These are phyloP conservation scores for Curvularia sp. DNA, from an alignment of 2,329 filamentous ascomycete genomes.

Conservation along the genomic window DNA sequence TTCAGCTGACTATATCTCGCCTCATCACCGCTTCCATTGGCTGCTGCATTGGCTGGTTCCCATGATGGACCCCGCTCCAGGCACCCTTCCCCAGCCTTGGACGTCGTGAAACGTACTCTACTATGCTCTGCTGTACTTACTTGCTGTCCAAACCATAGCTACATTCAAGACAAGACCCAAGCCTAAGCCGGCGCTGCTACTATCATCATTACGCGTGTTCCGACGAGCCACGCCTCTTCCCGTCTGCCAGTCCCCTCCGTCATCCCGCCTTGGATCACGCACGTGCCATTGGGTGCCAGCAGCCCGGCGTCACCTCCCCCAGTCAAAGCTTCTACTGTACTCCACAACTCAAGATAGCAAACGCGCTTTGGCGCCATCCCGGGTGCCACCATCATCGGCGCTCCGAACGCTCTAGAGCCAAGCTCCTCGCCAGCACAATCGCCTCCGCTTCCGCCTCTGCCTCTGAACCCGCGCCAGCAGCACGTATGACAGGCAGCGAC, in stretches of 20 bases:
- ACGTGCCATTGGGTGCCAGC: conserved; percentile 26
- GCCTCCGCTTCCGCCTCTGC: neutral
- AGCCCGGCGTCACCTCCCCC: conserved; percentile 19
- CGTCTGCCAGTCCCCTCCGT: conserved; percentile 16
- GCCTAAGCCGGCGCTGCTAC: neutral
- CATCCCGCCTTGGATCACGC: conserved; percentile 21
- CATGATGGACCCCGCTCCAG: neutral
- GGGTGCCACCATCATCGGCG: conserved; percentile 9
- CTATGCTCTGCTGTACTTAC: neutral
- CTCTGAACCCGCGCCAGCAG: conserved; percentile 8
- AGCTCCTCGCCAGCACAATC: conserved; percentile 7
- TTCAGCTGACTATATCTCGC: neutral
- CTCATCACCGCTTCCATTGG: neutral
- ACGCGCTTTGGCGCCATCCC: conserved; percentile 21
- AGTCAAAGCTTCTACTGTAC: conserved; percentile 13
- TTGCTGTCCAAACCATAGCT: neutral
- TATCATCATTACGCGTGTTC: neutral
- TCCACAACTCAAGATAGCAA: conserved; percentile 13
- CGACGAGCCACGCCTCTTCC: neutral
- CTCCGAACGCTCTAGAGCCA: conserved; percentile 4
- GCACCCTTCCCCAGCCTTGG: neutral
- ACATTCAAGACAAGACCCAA: neutral
- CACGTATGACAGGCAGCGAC: conserved; percentile 22
- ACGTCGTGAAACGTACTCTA: neutral
- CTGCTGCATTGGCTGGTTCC: neutral